These are phyloP conservation scores for Daldinia concentrica DNA, from an alignment of 495 filamentous ascomycete species.

Conservation along the genomic window DNA sequence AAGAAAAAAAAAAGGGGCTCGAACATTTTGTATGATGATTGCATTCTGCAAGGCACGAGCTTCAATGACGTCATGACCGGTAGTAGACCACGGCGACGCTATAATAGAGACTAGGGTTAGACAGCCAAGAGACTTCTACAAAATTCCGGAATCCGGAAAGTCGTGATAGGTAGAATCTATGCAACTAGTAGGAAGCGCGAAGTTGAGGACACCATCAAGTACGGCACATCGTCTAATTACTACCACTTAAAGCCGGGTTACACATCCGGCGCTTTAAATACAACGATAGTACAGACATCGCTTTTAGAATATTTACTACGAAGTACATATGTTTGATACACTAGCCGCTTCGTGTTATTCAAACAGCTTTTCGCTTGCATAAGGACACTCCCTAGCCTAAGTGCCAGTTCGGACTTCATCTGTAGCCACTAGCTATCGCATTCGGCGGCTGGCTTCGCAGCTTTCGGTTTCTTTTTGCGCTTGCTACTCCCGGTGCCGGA, in stretches of 20 bases:
- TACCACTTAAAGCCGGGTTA: neutral
- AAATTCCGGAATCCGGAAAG: neutral
- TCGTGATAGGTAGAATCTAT: neutral
- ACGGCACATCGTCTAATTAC: neutral
- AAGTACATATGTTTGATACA: slow-evolving; percentile 15
- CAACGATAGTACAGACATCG: neutral
- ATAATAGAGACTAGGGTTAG: neutral
- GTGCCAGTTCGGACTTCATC: slow-evolving; percentile 6
- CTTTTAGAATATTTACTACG: slow-evolving; percentile 10
- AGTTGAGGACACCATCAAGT: neutral
- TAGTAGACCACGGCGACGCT: neutral
- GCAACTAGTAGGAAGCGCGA: neutral
- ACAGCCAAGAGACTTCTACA: neutral
- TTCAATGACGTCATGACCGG: slow-evolving; percentile 27
- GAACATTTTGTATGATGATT: neutral
- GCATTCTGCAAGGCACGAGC: slow-evolving; percentile 15
- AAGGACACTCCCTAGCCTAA: neutral
- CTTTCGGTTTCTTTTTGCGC: slow-evolving; percentile 55
- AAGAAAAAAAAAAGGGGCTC: neutral
- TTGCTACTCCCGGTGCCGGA: slow-evolving; percentile 45
- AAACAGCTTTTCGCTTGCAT: slow-evolving; percentile 11
- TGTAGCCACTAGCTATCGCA: slow-evolving; percentile 19
- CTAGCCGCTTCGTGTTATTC: neutral
- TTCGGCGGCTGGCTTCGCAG: slow-evolving; percentile 38
- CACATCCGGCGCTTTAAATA: neutral